phyloP scores from a whole-genome alignment of 2,329 filamentous ascomycete species.

The Blumeria hordei region DNA sequence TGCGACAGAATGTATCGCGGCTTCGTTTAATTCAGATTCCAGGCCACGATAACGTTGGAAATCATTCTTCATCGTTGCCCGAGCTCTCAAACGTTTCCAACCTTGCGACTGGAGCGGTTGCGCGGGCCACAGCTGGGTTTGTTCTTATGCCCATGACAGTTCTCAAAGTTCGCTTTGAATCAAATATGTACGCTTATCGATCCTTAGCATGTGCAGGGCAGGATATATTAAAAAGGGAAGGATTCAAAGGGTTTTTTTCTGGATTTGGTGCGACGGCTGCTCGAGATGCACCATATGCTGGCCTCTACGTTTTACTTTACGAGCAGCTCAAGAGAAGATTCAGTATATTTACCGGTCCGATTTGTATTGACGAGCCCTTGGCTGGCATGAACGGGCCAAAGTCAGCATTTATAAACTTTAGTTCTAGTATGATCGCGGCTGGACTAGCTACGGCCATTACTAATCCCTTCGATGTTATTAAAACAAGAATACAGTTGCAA shows the following conservation, averaged over 20 bases:
- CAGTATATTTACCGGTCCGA: slow-evolving; percentile 9
- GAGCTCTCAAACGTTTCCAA: slow-evolving; percentile 69
- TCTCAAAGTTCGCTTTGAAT: slow-evolving; percentile 91
- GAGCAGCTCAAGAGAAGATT: slow-evolving; percentile 55
- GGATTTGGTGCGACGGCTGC: slow-evolving; percentile 87
- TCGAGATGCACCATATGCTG: slow-evolving; percentile 88
- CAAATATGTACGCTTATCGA: slow-evolving; percentile 59
- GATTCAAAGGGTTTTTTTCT: slow-evolving; percentile 66
- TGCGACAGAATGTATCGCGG: slow-evolving; percentile 42
- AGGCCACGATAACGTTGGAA: slow-evolving; percentile 7
- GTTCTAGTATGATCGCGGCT: slow-evolving; percentile 58
- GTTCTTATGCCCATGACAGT: slow-evolving; percentile 90
- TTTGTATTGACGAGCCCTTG: slow-evolving; percentile 6
- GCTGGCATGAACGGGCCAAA: slow-evolving; percentile 14
- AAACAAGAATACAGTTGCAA: slow-evolving; percentile 82
- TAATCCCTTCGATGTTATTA: slow-evolving; percentile 92
- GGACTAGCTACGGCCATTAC: slow-evolving; percentile 68
- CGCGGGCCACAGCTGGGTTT: slow-evolving; percentile 68
- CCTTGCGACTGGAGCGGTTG: slow-evolving; percentile 59
- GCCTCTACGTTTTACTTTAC: slow-evolving; percentile 83
- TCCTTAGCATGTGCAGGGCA: slow-evolving; percentile 47
- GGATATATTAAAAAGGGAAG: slow-evolving; percentile 52
- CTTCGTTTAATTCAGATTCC: slow-evolving; percentile 18
- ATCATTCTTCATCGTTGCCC: slow-evolving; percentile 47
- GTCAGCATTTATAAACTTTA: slow-evolving; percentile 58